These are phyloP conservation scores for Huiozyma naganishii DNA, from an alignment of 805 yeast species.

Conservation along the genomic window DNA sequence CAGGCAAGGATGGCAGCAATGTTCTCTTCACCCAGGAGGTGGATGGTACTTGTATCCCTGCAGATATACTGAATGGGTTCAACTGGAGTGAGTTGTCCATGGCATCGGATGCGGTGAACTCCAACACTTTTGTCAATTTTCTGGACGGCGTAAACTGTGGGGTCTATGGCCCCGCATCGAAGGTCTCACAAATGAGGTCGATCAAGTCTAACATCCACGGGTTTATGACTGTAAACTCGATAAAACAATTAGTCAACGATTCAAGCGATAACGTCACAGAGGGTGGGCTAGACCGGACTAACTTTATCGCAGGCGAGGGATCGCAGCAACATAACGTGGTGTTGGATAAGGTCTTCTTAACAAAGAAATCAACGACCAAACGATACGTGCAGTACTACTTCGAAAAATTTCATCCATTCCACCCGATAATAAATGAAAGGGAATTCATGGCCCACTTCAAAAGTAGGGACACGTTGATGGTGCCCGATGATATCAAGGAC, in stretches of 20 bases:
- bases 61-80: constrained; percentile 31
- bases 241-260: background rate
- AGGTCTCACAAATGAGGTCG: constrained; percentile 43
- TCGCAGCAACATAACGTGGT: background rate
- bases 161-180: constrained; percentile 55
- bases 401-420: constrained; percentile 47
- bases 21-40: background rate
- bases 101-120: constrained; percentile 5
- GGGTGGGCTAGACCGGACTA: background rate
- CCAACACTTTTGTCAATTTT: constrained; percentile 31
- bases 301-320: background rate
- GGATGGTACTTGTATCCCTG: constrained; percentile 1
- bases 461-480: constrained; percentile 17
- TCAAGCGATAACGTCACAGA: background rate
- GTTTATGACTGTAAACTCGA: background rate
- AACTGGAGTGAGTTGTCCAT: constrained; percentile 40
- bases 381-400: constrained; percentile 42
- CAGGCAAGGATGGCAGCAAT: background rate
- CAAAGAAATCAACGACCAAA: constrained; percentile 8
- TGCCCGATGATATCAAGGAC: background rate
- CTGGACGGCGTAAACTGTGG: constrained; percentile 34
- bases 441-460: constrained; percentile 37
- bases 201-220: constrained; percentile 12
- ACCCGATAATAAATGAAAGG: constrained; percentile 49
- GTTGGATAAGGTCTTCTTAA: constrained; percentile 1